These are phyloP conservation scores for Aspergillus ochraceus DNA, from an alignment of 2,329 filamentous ascomycete species.

Conservation along the genomic window DNA sequence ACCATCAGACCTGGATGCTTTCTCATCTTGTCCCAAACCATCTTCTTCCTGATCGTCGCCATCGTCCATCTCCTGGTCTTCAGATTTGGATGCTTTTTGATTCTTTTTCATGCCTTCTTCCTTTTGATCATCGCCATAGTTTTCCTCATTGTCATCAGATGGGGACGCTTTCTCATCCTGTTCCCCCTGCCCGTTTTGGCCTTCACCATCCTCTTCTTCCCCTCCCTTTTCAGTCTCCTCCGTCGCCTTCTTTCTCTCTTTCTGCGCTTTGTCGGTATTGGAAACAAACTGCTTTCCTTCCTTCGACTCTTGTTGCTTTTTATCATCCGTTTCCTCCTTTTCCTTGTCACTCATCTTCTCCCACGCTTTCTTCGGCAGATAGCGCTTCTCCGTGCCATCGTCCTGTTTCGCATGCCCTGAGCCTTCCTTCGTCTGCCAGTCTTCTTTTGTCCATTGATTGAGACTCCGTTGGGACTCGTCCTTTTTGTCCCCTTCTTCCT, in stretches of 20 bases:
- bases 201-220: slow-evolving; percentile 6
- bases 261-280: slow-evolving; percentile 46
- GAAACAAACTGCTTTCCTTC: slow-evolving; percentile 46
- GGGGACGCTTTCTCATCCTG: neutral
- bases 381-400: slow-evolving; percentile 47
- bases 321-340: slow-evolving; percentile 50
- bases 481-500: slow-evolving; percentile 33
- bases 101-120: too few species aligned
- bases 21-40: neutral
- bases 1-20: neutral
- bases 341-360: slow-evolving; percentile 49
- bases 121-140: neutral
- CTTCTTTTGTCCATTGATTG: slow-evolving; percentile 48
- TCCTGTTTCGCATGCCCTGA: slow-evolving; percentile 45
- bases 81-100: neutral
- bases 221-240: slow-evolving; percentile 26
- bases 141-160: neutral
- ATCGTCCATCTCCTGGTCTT: slow-evolving; percentile 17
- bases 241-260: slow-evolving; percentile 39
- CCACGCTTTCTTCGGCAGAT: slow-evolving; percentile 51
- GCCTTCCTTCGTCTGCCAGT: slow-evolving; percentile 53
- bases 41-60: neutral
- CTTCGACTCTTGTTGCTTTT: slow-evolving; percentile 30
- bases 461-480: slow-evolving; percentile 47
- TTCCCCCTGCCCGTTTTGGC: neutral